A percentile compares a stretch with the other conserved stretches of the same genome.
Evolutionary conservation across 108 stramenopile species (phyloP).

Genomic region (Cyclotella kingstonii): DNA sequence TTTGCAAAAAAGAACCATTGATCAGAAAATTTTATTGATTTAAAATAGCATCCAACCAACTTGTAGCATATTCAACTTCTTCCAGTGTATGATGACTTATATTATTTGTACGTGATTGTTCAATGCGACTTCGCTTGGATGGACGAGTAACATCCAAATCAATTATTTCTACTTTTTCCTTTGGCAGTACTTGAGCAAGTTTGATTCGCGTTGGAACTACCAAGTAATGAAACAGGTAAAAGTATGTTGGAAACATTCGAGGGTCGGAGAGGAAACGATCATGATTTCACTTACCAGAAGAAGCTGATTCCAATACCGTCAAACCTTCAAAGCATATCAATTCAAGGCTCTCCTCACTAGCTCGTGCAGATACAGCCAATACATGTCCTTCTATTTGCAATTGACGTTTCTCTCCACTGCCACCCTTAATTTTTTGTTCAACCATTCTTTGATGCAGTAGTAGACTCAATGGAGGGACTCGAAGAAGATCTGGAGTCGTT

Average conservation of each 20-base stretch:
- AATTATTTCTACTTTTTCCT: background rate
- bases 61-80: conserved; percentile 27
- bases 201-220: conserved; percentile 26
- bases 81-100: conserved; percentile 27
- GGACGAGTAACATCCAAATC: conserved; percentile 7
- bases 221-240: background rate
- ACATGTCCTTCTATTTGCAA: conserved; percentile 58
- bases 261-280: background rate
- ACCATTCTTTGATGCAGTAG: conserved; percentile 63
- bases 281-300: conserved; percentile 38
- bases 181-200: conserved; percentile 11
- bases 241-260: background rate
- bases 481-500: conserved; percentile 44
- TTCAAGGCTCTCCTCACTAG: conserved; percentile 42
- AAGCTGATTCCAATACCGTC: conserved; percentile 57
- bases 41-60: conserved; percentile 34
- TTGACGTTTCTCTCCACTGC: conserved; percentile 60
- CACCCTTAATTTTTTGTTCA: conserved; percentile 50
- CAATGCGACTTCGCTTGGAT: conserved; percentile 13
- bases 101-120: background rate
- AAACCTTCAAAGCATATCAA: conserved; percentile 55
- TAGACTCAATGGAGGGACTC: conserved; percentile 62
- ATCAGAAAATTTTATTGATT: too few relatives aligned
- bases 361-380: conserved; percentile 59
- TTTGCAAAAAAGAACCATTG: too few relatives aligned